Evolutionary conservation across 2,329 filamentous ascomycete species (phyloP).

Genomic region (Calonectria hawksworthii): DNA sequence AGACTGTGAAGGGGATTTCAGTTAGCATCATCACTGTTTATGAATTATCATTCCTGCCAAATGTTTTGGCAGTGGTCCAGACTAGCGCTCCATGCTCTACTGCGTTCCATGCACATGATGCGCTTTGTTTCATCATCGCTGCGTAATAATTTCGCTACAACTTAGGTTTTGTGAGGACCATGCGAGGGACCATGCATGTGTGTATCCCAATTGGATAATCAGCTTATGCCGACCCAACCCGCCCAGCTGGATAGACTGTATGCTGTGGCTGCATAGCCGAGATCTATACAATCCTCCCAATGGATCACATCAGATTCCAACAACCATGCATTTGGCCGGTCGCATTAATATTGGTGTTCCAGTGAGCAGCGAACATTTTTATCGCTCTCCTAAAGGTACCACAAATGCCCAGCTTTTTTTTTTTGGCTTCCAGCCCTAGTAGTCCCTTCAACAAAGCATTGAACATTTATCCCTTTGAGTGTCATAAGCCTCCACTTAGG

Average conservation of each 20-base stretch:
- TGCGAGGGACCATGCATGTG: not conserved
- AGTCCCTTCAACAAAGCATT: not conserved
- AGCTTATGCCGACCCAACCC: not conserved
- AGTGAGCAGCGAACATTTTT: not conserved
- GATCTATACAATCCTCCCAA: not conserved
- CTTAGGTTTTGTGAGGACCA: not conserved
- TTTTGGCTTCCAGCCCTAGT: not conserved
- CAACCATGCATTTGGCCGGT: not conserved
- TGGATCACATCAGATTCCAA: not conserved
- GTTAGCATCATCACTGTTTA: constrained; percentile 2
- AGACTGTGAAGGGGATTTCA: not conserved
- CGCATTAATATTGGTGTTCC: not conserved
- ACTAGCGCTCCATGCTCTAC: not conserved
- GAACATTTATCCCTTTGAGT: too few species aligned
- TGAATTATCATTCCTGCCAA: not conserved
- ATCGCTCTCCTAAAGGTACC: not conserved
- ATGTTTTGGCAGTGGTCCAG: not conserved
- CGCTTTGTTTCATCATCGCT: not conserved
- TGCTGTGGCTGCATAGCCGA: not conserved
- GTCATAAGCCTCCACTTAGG: too few species aligned
- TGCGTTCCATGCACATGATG: not conserved
- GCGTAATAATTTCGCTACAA: not conserved
- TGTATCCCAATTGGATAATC: not conserved
- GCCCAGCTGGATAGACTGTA: not conserved
- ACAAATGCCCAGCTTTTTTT: not conserved